Evolutionary conservation across 306 rosid species (phyloP).

Genomic region (Cicer chorassanicum): DNA sequence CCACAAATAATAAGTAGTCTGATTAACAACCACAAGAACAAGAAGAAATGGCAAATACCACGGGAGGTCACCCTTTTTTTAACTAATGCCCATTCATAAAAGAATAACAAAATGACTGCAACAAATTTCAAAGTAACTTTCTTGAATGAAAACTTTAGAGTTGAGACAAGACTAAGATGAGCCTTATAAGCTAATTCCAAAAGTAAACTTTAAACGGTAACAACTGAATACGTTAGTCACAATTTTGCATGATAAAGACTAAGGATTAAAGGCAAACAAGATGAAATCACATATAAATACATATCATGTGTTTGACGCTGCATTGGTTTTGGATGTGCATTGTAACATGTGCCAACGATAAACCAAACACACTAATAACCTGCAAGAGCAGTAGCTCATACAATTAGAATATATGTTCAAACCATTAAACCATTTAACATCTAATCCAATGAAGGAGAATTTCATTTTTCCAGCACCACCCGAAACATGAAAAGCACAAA

Average conservation of each 20-base stretch:
- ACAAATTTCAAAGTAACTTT: constrained; percentile 21
- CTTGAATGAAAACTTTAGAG: constrained; percentile 32
- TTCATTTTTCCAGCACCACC: constrained; percentile 25
- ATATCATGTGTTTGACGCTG: neutral
- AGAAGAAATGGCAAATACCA: constrained; percentile 7
- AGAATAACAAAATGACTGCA: constrained; percentile 15
- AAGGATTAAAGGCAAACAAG: neutral
- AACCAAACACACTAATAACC: constrained; percentile 5
- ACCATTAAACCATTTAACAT: constrained; percentile 20
- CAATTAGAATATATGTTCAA: constrained; percentile 20
- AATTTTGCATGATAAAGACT: neutral
- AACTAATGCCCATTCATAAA: constrained; percentile 18
- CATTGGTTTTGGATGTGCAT: neutral
- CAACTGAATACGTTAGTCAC: neutral
- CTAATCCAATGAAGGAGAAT: constrained; percentile 13
- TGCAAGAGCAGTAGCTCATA: constrained; percentile 5
- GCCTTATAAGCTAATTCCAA: constrained; percentile 10
- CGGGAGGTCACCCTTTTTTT: neutral
- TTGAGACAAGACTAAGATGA: constrained; percentile 8
- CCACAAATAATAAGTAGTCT: neutral
- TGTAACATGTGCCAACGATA: neutral
- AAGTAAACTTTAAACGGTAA: constrained; percentile 15
- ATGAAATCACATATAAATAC: neutral
- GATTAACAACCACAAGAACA: constrained; percentile 19
- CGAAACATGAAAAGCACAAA: neutral